Conservation (phyloP, 805 yeast species). For the Kazachstania africana region DNA sequence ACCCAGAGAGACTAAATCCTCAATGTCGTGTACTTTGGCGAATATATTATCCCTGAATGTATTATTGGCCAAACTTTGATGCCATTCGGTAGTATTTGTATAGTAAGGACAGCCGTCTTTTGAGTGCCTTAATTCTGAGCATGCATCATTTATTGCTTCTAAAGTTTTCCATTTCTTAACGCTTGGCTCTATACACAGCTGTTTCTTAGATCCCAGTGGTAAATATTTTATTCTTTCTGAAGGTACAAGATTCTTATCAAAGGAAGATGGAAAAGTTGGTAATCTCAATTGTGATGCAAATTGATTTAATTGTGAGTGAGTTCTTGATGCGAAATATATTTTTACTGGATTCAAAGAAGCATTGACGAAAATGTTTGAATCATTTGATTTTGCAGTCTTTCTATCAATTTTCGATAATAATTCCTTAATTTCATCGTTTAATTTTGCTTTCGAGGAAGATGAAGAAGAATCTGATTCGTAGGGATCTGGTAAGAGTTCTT, state of each 20-base stretch:
- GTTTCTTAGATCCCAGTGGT: conserved; percentile 76
- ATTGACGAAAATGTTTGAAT: conserved; percentile 9
- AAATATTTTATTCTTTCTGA: conserved; percentile 51
- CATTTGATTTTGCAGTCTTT: conserved; percentile 8
- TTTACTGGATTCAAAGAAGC: conserved; percentile 29
- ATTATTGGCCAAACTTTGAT: conserved; percentile 28
- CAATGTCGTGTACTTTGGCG: conserved; percentile 59
- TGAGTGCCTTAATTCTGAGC: conserved; percentile 53
- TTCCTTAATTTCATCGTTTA: conserved; percentile 33
- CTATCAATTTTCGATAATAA: conserved; percentile 35
- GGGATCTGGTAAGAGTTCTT: conserved; percentile 15
- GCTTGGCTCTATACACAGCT: conserved; percentile 63
- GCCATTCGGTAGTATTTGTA: conserved; percentile 30
- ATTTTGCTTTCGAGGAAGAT: conserved; percentile 17
- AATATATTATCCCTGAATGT: conserved; percentile 46
- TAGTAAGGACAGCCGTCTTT: conserved; percentile 18
- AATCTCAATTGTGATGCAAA: conserved; percentile 60
- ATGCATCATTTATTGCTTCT: conserved; percentile 64
- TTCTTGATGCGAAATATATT: conserved; percentile 68
- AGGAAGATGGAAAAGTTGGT: conserved; percentile 54
- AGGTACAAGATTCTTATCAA: conserved; percentile 17
- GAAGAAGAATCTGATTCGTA: conserved; percentile 14
- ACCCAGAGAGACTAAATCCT: conserved; percentile 61
- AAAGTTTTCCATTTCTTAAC: conserved; percentile 39
- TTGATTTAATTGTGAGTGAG: conserved; percentile 82